phyloP scores from a whole-genome alignment of 768 basidiomycete species.

The Terana coerulea region DNA sequence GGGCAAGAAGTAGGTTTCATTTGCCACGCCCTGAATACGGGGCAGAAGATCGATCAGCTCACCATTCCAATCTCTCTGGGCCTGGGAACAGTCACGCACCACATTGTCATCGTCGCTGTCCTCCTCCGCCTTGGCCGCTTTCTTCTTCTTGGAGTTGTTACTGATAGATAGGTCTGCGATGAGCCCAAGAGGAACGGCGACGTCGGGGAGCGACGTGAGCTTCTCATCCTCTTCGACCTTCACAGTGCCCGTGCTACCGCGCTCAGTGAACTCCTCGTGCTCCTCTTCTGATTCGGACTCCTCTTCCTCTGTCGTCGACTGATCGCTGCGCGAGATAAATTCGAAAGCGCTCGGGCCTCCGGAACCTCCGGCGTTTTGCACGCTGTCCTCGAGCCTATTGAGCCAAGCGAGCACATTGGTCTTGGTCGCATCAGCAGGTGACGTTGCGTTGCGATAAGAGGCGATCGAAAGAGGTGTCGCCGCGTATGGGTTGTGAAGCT shows the following conservation, averaged over 20 bases:
- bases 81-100: constrained; percentile 31
- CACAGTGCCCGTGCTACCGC: constrained; percentile 21
- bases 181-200: constrained; percentile 70
- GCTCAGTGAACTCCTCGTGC: constrained; percentile 18
- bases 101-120: constrained; percentile 52
- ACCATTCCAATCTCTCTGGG: background rate
- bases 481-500: constrained; percentile 79
- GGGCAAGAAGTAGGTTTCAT: constrained; percentile 76
- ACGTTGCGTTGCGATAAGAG: constrained; percentile 74
- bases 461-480: constrained; percentile 78
- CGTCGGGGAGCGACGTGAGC: constrained; percentile 56
- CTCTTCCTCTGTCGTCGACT: constrained; percentile 19
- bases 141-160: constrained; percentile 45
- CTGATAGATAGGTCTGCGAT: constrained; percentile 70
- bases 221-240: constrained; percentile 47
- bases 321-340: constrained; percentile 34
- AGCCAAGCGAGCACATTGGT: constrained; percentile 71
- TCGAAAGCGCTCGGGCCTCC: constrained; percentile 45
- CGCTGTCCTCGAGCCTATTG: constrained; percentile 57
- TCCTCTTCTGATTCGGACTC: constrained; percentile 16
- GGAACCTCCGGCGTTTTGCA: constrained; percentile 44
- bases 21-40: constrained; percentile 64
- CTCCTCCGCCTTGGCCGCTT: constrained; percentile 35
- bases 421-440: constrained; percentile 69
- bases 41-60: background rate